phyloP scores from a whole-genome alignment of 2,329 filamentous ascomycete species.

The Nothopassalora personata region DNA sequence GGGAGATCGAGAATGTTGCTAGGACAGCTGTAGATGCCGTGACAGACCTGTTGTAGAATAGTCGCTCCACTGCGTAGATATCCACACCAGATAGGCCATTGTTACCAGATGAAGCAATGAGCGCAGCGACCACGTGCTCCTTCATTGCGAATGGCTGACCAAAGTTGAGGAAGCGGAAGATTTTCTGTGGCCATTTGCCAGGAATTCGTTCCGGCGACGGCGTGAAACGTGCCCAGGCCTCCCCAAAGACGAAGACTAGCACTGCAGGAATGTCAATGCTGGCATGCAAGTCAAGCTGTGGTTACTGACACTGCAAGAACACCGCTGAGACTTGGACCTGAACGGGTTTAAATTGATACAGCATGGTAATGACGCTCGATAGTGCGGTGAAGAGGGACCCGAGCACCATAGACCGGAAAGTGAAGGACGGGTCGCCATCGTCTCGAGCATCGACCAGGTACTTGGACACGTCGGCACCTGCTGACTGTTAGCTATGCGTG shows the following conservation, averaged over 20 bases:
- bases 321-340: conserved; percentile 10
- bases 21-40: conserved; percentile 41
- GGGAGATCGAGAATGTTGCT: conserved; percentile 45
- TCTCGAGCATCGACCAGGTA: conserved; percentile 11
- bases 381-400: conserved; percentile 10
- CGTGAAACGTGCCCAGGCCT: conserved; percentile 4
- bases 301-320: conserved; percentile 5
- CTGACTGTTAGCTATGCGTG: not conserved
- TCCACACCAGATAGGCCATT: conserved; percentile 34
- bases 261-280: not conserved
- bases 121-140: conserved; percentile 36
- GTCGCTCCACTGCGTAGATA: conserved; percentile 42
- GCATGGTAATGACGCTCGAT: conserved; percentile 11
- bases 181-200: not conserved
- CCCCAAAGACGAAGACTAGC: conserved; percentile 4
- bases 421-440: conserved; percentile 12
- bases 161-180: conserved; percentile 37
- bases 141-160: conserved; percentile 29
- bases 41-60: conserved; percentile 44
- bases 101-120: conserved; percentile 42
- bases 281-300: not conserved
- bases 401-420: conserved; percentile 11
- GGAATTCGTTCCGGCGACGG: not conserved
- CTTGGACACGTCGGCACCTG: conserved; percentile 13
- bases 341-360: conserved; percentile 13